Percentiles rank a stretch among this genome's conserved stretches.
These are phyloP conservation scores for Solanum hybrid DNA, from an alignment of 305 asterid genomes.

Conservation along the genomic window DNA sequence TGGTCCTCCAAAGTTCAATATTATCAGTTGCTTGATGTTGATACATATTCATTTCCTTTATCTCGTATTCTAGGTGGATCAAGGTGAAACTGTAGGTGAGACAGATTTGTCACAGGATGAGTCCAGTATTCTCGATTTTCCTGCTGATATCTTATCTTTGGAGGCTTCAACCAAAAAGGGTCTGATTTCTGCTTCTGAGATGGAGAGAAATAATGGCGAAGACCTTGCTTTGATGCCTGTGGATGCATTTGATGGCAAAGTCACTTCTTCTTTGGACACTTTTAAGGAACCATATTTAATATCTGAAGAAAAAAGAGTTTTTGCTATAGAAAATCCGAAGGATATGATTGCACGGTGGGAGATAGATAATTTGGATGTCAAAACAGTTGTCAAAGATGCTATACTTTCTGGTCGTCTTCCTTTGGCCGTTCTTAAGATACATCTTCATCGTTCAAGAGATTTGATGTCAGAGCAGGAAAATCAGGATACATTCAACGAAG, in stretches of 20 bases:
- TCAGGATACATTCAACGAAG: slow-evolving; percentile 76
- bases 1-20: slow-evolving; percentile 3
- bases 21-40: slow-evolving; percentile 4
- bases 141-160: slow-evolving; percentile 32
- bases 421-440: slow-evolving; percentile 89
- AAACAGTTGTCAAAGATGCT: slow-evolving; percentile 85
- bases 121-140: slow-evolving; percentile 30
- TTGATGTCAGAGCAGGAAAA: slow-evolving; percentile 45
- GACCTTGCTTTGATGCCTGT: slow-evolving; percentile 59
- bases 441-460: slow-evolving; percentile 60
- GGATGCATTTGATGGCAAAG: slow-evolving; percentile 28
- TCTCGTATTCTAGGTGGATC: slow-evolving; percentile 40
- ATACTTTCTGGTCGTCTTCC: slow-evolving; percentile 94
- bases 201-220: slow-evolving; percentile 33
- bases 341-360: slow-evolving; percentile 98
- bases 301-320: slow-evolving; percentile 46
- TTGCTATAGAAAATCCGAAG: slow-evolving; percentile 62
- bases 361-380: slow-evolving; percentile 65
- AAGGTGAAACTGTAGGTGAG: slow-evolving; percentile 28
- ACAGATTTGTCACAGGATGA: slow-evolving; percentile 48
- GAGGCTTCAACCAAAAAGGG: slow-evolving; percentile 37
- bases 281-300: slow-evolving; percentile 31
- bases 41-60: slow-evolving; percentile 2
- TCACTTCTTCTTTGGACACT: slow-evolving; percentile 26
- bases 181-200: slow-evolving; percentile 32